phyloP scores from a whole-genome alignment of 129 eudicot species.

The Centrapalus pauciflorus region DNA sequence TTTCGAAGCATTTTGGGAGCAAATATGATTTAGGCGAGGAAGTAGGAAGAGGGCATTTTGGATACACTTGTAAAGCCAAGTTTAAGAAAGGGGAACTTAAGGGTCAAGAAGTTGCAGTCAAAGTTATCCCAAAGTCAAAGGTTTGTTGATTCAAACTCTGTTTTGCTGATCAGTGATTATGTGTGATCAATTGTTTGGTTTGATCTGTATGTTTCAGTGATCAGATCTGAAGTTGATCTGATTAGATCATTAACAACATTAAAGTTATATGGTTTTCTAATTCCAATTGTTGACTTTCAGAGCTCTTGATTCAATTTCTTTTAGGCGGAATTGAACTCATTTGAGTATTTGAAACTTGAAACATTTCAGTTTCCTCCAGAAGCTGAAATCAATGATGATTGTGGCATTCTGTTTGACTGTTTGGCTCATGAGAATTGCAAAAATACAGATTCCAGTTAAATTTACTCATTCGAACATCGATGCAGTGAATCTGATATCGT shows the following conservation, averaged over 20 bases:
- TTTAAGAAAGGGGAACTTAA: slow-evolving; percentile 76
- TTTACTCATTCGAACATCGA: not conserved
- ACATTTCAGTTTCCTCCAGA: not conserved
- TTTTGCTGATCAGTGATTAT: not conserved
- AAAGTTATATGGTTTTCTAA: not conserved
- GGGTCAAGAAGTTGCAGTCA: slow-evolving; percentile 89
- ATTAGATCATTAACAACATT: slow-evolving; percentile 7
- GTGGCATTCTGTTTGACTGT: not conserved
- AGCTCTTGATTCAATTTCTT: not conserved
- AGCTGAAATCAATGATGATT: not conserved
- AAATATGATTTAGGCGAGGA: slow-evolving; percentile 82
- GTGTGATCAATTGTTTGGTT: not conserved
- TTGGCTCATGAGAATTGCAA: not conserved
- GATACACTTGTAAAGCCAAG: slow-evolving; percentile 73
- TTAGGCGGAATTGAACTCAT: not conserved
- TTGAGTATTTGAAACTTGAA: not conserved
- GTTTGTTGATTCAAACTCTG: slow-evolving; percentile 21
- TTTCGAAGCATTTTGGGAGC: slow-evolving; percentile 57
- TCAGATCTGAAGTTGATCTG: slow-evolving; percentile 35
- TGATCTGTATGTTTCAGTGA: slow-evolving; percentile 26
- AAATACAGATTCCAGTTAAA: not conserved
- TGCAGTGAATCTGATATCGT: not conserved
- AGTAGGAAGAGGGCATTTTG: slow-evolving; percentile 96
- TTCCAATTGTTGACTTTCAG: not conserved
- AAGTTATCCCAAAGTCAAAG: slow-evolving; percentile 89